Evolutionary conservation across 1,284 basidiomycete genomes (phyloP), one percentile per base, ranked within the genome.

Genomic region (Apiotrichum sp.): DNA sequence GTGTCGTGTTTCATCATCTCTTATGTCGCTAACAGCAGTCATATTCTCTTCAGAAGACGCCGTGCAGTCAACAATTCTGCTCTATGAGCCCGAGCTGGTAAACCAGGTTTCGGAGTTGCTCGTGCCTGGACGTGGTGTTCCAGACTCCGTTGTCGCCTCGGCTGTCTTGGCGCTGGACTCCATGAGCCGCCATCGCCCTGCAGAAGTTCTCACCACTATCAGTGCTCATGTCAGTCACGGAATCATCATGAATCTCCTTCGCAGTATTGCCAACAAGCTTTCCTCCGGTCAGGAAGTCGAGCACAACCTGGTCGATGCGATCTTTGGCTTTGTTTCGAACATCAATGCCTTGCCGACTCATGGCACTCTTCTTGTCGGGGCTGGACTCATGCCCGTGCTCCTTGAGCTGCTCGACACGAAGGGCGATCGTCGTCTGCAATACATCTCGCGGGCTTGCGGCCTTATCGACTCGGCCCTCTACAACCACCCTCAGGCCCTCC

Each of bases 181-280:
- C 4, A 83, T 96, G 56, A 87, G 86, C 4, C 83, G 90, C 61
- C 95, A 96, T 71, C 84, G 90, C 56, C 80, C 79, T 61, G 83
- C 85, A 62, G 95, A 98, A 68, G 91, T 97, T 34, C 78, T 98
- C 44, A 86, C 87, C 13, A 86, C 93, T 1, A 83, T 98, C 49
- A 96, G 96, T 69, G 93, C 92, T 16, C 92, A 92, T 50, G 91
- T 98, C 59, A 97, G 92, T 68, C 96, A 98, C 70, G 96, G 96
- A 13, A 87, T 92, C 47, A 77, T 98, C 36, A 90, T 97, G 86
- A 85, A 87, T 29, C 79, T 93, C 46, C 79, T 97, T 59, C 84
- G 90, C 55, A 87, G 85, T 75, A 86, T 88, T 31, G 83, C 89
- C 11, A 71, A 81, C 29, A 87, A 90, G 59, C 83, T 90, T 32